Percentiles rank a stretch among this genome's conserved stretches.
These are phyloP conservation scores for Centaurea solstitialis DNA, from an alignment of 129 eudicot species.

Conservation along the genomic window DNA sequence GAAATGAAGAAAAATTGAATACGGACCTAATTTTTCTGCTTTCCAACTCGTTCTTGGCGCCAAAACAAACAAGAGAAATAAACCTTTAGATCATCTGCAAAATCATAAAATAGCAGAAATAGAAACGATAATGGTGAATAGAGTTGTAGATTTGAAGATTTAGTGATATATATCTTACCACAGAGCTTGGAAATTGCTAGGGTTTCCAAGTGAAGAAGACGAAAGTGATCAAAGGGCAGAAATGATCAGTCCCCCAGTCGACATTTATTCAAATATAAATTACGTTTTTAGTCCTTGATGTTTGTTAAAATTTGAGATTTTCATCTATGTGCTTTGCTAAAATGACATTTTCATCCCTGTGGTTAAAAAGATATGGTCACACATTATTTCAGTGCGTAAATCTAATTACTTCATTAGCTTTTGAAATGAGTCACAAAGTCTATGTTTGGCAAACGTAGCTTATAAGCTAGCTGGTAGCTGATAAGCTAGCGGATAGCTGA, in stretches of 20 bases:
- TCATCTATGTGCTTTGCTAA: too few relatives aligned
- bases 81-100: neutral
- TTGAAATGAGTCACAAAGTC: too few relatives aligned
- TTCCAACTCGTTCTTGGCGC: constrained; percentile 74
- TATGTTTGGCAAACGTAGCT: too few relatives aligned
- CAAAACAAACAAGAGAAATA: constrained; percentile 9
- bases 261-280: neutral
- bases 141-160: constrained; percentile 7
- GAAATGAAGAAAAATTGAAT: neutral
- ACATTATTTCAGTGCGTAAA: too few relatives aligned
- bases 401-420: too few relatives aligned
- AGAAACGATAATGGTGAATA: neutral
- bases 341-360: too few relatives aligned
- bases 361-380: too few relatives aligned
- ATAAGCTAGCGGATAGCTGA: too few relatives aligned
- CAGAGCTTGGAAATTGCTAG: neutral
- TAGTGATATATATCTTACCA: neutral
- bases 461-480: too few relatives aligned
- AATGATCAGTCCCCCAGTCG: neutral
- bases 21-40: constrained; percentile 67
- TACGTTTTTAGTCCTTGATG: too few relatives aligned
- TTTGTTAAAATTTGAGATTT: too few relatives aligned
- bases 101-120: neutral
- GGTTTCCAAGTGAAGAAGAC: neutral
- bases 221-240: neutral